These are phyloP conservation scores for Salix exigua DNA, from an alignment of 345 rosid species.

Conservation along the genomic window DNA sequence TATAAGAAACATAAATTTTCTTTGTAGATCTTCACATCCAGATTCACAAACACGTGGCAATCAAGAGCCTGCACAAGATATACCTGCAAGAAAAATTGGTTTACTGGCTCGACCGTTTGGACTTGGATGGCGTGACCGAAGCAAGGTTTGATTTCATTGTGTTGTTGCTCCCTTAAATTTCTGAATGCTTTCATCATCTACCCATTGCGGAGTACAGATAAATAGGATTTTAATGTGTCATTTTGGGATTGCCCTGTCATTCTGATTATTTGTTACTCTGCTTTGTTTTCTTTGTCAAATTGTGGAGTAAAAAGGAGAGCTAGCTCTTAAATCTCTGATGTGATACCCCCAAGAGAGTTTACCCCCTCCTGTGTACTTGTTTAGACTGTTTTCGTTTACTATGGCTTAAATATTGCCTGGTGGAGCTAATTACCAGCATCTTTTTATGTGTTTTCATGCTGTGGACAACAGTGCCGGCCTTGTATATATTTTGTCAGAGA, in stretches of 20 bases:
- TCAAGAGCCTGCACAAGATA: slow-evolving; percentile 62
- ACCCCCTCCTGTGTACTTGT: not conserved
- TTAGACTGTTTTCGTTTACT: not conserved
- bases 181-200: not conserved
- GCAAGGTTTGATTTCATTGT: slow-evolving; percentile 50
- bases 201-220: not conserved
- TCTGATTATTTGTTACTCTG: not conserved
- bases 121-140: slow-evolving; percentile 95
- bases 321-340: not conserved
- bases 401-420: not conserved
- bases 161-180: not conserved
- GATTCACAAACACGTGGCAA: slow-evolving; percentile 43
- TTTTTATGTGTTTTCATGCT: not conserved
- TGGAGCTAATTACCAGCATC: not conserved
- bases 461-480: not conserved
- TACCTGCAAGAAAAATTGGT: slow-evolving; percentile 70
- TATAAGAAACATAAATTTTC: slow-evolving; percentile 10
- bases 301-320: not conserved
- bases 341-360: not conserved
- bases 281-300: not conserved
- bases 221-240: not conserved
- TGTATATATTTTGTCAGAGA: not conserved
- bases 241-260: not conserved
- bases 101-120: slow-evolving; percentile 87
- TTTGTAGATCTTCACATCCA: slow-evolving; percentile 52